Evolutionary conservation across 495 filamentous ascomycete species (phyloP).

Genomic region (Oleoguttula mirabilis): DNA sequence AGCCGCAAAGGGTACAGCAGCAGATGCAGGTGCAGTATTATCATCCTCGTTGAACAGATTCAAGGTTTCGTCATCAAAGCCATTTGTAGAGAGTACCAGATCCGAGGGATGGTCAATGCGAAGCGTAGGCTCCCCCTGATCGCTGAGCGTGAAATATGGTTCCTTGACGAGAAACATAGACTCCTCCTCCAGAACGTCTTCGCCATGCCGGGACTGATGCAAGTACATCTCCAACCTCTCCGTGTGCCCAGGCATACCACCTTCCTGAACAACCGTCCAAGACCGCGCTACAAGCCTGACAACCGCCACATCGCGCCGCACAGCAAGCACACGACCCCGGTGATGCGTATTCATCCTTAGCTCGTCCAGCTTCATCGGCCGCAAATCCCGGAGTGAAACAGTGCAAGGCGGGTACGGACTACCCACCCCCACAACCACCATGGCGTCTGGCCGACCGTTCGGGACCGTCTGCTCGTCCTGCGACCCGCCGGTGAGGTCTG

Average conservation of each 20-base stretch:
- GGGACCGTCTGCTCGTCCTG: no score
- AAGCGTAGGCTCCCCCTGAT: conserved; percentile 11
- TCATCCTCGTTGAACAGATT: neutral
- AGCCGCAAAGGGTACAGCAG: no score
- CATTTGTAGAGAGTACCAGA: conserved; percentile 4
- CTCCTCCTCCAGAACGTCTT: conserved; percentile 12
- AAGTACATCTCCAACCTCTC: neutral
- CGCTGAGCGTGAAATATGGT: conserved; percentile 18
- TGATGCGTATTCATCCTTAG: neutral
- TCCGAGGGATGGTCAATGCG: conserved; percentile 22
- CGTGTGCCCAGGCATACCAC: neutral
- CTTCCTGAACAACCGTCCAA: neutral
- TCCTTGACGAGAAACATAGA: conserved; percentile 17
- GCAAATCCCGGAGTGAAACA: neutral
- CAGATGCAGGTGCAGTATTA: neutral
- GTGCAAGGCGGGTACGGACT: neutral
- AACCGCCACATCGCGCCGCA: neutral
- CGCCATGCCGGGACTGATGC: neutral
- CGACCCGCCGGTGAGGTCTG: no score
- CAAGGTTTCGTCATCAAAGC: neutral
- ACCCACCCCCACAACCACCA: no score
- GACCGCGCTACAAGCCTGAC: neutral
- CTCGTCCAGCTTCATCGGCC: neutral
- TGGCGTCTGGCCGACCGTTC: no score
- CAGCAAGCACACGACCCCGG: neutral